These are phyloP conservation scores for Microcos paniculata DNA, from an alignment of 345 rosid species.

Conservation along the genomic window DNA sequence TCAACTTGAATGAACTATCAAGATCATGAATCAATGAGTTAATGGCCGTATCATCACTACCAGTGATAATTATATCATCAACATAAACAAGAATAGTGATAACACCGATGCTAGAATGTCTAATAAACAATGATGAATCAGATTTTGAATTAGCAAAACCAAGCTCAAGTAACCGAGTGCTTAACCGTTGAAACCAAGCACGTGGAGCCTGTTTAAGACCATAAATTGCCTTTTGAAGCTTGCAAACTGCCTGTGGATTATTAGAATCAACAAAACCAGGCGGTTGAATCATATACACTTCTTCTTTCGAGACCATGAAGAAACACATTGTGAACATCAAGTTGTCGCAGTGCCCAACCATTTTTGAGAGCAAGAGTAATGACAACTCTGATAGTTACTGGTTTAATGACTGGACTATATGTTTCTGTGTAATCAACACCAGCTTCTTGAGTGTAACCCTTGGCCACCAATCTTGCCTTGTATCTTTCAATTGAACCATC, in stretches of 20 bases:
- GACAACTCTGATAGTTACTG: not conserved
- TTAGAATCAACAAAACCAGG: not conserved
- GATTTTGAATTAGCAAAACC: not conserved
- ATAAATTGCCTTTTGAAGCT: not conserved
- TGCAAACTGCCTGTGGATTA: not conserved
- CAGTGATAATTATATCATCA: not conserved
- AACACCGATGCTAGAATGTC: no score
- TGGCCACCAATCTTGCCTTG: not conserved
- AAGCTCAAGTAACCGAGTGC: not conserved
- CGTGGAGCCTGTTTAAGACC: not conserved
- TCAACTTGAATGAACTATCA: not conserved
- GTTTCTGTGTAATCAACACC: not conserved
- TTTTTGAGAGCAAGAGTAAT: not conserved
- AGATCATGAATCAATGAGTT: not conserved
- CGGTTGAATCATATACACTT: not conserved
- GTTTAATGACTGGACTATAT: not conserved
- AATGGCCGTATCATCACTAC: not conserved
- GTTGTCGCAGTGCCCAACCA: not conserved
- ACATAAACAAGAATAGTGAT: not conserved
- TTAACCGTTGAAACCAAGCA: not conserved
- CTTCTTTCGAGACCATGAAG: not conserved
- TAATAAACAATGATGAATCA: not conserved
- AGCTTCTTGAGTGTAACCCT: not conserved
- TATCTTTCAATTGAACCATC: not conserved
- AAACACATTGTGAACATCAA: not conserved